Evolutionary conservation across 1,139 yeast species (phyloP).

Genomic region (Hansenula lynferdii): DNA sequence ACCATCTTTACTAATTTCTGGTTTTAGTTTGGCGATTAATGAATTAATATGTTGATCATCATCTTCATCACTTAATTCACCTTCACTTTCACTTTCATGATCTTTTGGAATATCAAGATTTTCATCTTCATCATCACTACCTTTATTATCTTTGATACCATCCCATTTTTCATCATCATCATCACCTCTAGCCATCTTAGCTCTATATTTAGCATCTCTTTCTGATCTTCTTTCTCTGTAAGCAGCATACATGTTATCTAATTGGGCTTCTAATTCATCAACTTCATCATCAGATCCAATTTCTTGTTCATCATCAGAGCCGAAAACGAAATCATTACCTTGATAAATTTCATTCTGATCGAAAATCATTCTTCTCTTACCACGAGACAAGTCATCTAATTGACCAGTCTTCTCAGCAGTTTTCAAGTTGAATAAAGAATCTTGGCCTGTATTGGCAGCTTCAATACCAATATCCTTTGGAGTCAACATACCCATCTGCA

Average conservation of each 20-base stretch:
- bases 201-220: constrained; percentile 72
- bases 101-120: constrained; percentile 30
- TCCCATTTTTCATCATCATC: constrained; percentile 84
- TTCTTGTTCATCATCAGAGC: constrained; percentile 40
- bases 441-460: constrained; percentile 80
- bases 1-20: constrained; percentile 37
- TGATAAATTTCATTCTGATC: constrained; percentile 46
- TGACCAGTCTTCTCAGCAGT: constrained; percentile 85
- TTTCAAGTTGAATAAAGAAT: constrained; percentile 76
- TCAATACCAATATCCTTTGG: constrained; percentile 93
- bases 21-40: constrained; percentile 53
- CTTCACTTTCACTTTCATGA: constrained; percentile 35
- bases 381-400: constrained; percentile 66
- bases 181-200: constrained; percentile 78
- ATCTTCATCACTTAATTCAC: constrained; percentile 38
- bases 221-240: constrained; percentile 75
- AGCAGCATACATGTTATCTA: constrained; percentile 74
- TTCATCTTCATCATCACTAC: constrained; percentile 34
- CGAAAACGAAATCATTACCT: constrained; percentile 49
- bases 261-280: constrained; percentile 74
- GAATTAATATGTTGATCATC: constrained; percentile 71
- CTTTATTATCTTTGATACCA: constrained; percentile 55
- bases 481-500: constrained; percentile 96
- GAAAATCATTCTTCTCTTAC: constrained; percentile 77
- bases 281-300: constrained; percentile 53